phyloP scores from a whole-genome alignment of 768 basidiomycete genomes.

The Hygrophorus russula region DNA sequence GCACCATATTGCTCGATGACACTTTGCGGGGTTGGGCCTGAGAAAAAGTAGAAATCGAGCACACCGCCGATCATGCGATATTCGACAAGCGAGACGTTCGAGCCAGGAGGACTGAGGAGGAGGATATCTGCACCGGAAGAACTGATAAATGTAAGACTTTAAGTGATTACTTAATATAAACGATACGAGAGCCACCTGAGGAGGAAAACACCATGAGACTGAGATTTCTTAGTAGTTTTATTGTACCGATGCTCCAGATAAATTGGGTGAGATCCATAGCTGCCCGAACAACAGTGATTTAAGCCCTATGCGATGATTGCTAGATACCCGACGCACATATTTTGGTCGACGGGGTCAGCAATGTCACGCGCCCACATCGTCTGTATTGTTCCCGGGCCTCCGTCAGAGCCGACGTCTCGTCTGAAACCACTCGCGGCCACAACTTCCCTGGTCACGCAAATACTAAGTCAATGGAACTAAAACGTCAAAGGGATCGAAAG shows the following conservation, averaged over 20 bases:
- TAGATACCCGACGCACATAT: slow-evolving; percentile 34
- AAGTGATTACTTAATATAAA: too few relatives aligned
- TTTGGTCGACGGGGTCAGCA: slow-evolving; percentile 54
- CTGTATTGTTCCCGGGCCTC: slow-evolving; percentile 49
- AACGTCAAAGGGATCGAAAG: too few relatives aligned
- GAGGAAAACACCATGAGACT: slow-evolving; percentile 69
- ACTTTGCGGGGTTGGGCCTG: slow-evolving; percentile 35
- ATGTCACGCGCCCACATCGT: slow-evolving; percentile 58
- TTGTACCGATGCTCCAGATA: slow-evolving; percentile 69
- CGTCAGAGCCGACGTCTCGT: slow-evolving; percentile 36
- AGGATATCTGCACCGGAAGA: slow-evolving; percentile 69
- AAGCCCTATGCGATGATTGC: slow-evolving; percentile 1
- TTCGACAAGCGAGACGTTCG: slow-evolving; percentile 51
- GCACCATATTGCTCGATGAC: too few relatives aligned
- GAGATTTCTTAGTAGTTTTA: slow-evolving; percentile 32
- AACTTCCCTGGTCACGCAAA: slow-evolving; percentile 30
- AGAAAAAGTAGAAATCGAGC: slow-evolving; percentile 71
- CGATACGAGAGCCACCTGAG: slow-evolving; percentile 32
- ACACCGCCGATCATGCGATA: slow-evolving; percentile 70
- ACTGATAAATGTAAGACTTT: too few relatives aligned
- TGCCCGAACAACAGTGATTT: slow-evolving; percentile 18
- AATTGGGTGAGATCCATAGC: slow-evolving; percentile 64
- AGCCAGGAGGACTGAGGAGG: slow-evolving; percentile 43
- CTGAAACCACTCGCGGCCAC: slow-evolving; percentile 60
- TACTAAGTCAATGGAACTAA: too few relatives aligned